phyloP scores from a whole-genome alignment of 169 alveolate genomes.

The Eimeria zaria region DNA sequence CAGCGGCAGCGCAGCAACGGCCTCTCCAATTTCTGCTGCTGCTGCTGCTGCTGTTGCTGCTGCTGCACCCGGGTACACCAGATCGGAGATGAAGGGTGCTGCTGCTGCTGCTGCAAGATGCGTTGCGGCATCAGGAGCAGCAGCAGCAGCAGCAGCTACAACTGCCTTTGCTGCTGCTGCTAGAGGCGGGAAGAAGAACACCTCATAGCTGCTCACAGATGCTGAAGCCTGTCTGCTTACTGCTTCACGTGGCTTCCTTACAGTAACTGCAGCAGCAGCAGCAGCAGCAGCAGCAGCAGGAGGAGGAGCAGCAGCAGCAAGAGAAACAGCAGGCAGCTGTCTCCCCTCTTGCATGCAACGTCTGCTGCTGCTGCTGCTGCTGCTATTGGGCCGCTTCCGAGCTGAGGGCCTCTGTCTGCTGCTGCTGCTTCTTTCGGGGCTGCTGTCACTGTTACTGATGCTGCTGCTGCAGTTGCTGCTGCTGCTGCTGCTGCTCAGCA shows the following conservation, averaged over 20 bases:
- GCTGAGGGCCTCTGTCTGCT: neutral
- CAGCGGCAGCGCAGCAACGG: conserved; percentile 74
- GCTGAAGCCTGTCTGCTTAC: neutral
- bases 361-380: neutral
- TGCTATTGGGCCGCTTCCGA: neutral
- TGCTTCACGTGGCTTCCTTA: neutral
- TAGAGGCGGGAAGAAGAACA: neutral
- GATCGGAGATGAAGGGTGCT: conserved; percentile 24
- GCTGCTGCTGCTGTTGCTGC: neutral
- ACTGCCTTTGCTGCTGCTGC: conserved; percentile 57
- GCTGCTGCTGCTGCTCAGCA: neutral
- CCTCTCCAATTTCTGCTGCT: conserved; percentile 55
- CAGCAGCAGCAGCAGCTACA: conserved; percentile 62
- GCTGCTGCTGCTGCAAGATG: conserved; percentile 77
- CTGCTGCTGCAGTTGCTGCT: conserved; percentile 53
- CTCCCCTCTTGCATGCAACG: neutral
- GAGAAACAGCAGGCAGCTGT: no score
- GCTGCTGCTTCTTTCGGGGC: conserved; percentile 34
- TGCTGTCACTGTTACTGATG: neutral
- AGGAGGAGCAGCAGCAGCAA: conserved; percentile 13
- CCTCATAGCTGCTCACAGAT: conserved; percentile 8
- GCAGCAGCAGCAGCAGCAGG: neutral
- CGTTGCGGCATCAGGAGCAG: conserved; percentile 34
- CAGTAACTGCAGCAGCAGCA: neutral
- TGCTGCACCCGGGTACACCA: neutral